phyloP scores from a whole-genome alignment of 345 rosid genomes.

The Eucalyptus polyanthemos region DNA sequence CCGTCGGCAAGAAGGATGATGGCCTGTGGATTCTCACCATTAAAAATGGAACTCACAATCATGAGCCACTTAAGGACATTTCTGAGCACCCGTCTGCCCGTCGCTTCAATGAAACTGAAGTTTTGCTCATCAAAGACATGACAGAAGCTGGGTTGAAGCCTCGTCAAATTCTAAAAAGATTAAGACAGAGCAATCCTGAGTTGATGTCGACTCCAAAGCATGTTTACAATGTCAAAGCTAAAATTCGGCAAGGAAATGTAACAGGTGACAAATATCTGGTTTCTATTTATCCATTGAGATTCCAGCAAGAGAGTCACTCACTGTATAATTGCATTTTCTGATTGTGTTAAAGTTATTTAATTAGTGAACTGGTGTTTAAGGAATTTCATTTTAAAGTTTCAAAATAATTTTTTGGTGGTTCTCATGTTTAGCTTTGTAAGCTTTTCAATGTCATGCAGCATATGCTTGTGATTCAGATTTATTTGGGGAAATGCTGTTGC shows the following conservation, averaged over 20 bases:
- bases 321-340: neutral
- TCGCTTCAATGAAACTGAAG: constrained; percentile 47
- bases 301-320: neutral
- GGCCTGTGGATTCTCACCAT: constrained; percentile 55
- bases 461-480: neutral
- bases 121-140: constrained; percentile 54
- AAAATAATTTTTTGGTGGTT: neutral
- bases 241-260: constrained; percentile 50
- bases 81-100: constrained; percentile 62
- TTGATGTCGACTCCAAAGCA: constrained; percentile 64
- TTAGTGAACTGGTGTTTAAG: neutral
- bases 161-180: constrained; percentile 54
- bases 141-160: constrained; percentile 67
- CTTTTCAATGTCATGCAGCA: neutral
- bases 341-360: neutral
- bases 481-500: neutral
- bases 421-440: neutral
- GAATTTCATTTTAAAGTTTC: neutral
- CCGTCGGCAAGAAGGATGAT: constrained; percentile 51
- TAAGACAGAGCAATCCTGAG: constrained; percentile 61
- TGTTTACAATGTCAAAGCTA: constrained; percentile 68
- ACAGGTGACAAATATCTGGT: constrained; percentile 10
- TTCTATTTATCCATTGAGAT: neutral
- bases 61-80: constrained; percentile 56
- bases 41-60: constrained; percentile 53